These are phyloP conservation scores for Hortaea sp. DNA, from an alignment of 2,329 filamentous ascomycete genomes.

Conservation along the genomic window DNA sequence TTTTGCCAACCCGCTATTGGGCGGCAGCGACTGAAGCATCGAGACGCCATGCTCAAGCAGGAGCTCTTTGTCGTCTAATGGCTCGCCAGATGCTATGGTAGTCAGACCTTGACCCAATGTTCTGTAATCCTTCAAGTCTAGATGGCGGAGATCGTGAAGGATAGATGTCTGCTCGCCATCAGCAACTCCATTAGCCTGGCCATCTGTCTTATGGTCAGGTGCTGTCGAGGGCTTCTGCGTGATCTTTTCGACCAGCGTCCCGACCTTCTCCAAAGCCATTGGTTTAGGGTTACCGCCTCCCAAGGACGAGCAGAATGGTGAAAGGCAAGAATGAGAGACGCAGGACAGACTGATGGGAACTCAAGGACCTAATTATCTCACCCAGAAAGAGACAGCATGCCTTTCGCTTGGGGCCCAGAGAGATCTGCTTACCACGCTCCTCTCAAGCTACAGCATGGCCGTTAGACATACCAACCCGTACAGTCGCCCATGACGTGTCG, in stretches of 20 bases:
- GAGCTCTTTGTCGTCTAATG: conserved; percentile 38
- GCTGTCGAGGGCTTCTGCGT: conserved; percentile 37
- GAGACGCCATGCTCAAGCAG: conserved; percentile 43
- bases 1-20: conserved; percentile 39
- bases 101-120: conserved; percentile 32
- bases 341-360: no score
- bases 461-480: no score
- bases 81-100: conserved; percentile 35
- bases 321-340: no score
- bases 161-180: conserved; percentile 31
- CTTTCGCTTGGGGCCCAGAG: no score
- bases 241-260: conserved; percentile 35
- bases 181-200: conserved; percentile 23
- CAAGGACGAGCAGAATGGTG: no score
- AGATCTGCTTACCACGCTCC: no score
- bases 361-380: no score
- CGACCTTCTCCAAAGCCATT: conserved; percentile 27
- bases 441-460: no score
- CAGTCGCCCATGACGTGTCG: no score
- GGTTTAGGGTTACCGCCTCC: no score
- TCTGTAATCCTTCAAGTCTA: conserved; percentile 30
- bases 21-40: conserved; percentile 42
- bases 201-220: conserved; percentile 37
- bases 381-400: no score
- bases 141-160: conserved; percentile 30